Conservation (phyloP, 108 stramenopile genomes). For the Pseudonitzschia pungens region DNA sequence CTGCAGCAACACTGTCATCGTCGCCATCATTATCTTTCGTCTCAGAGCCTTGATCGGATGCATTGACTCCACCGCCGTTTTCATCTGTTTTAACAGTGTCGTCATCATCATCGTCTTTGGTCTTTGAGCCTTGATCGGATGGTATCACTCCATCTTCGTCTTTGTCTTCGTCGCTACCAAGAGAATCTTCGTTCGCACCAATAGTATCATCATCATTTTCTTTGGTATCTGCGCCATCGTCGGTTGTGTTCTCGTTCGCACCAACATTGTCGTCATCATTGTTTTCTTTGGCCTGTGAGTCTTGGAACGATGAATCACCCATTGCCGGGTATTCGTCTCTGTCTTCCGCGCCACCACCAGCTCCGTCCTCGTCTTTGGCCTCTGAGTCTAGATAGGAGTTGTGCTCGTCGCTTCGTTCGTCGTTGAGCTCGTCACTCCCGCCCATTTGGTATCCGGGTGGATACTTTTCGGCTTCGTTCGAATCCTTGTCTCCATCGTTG, state of each 20-base stretch:
- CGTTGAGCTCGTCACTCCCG: no score
- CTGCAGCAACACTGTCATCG: no score
- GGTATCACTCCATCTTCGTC: neutral
- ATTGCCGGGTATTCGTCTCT: neutral
- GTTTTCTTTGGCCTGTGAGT: neutral
- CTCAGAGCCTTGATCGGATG: neutral
- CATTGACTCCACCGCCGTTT: neutral
- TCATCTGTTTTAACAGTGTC: no score
- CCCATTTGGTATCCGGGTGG: no score
- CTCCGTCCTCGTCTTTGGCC: no score
- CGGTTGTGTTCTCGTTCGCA: neutral
- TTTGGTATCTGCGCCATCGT: neutral
- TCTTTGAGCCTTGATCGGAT: neutral
- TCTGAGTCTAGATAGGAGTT: no score
- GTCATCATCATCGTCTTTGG: neutral
- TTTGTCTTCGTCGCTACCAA: no score
- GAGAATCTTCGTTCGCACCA: neutral
- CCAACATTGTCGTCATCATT: neutral
- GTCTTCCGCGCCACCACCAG: neutral
- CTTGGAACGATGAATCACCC: no score
- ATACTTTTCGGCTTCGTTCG: no score
- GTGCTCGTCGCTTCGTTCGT: no score
- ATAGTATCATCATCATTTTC: neutral
- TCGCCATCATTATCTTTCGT: neutral
- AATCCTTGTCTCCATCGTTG: no score